Conservation (phyloP, 2,329 filamentous ascomycete species). For the Diaporthe ampelina region DNA sequence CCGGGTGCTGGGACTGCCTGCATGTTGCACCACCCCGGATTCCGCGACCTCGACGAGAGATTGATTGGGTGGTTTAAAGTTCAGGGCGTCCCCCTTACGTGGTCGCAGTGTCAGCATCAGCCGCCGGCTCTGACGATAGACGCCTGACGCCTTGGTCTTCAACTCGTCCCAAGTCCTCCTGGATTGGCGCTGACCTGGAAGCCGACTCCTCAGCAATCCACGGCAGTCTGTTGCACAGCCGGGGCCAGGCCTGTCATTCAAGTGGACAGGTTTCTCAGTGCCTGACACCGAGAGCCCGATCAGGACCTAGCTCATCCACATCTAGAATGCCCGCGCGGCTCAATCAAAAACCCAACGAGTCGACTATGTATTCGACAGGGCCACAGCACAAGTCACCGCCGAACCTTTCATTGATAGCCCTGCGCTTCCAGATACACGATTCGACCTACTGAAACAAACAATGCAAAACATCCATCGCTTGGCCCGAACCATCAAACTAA, state of each 20-base stretch:
- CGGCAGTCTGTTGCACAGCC: slow-evolving; percentile 5
- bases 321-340: slow-evolving; percentile 8
- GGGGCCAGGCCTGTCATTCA: neutral
- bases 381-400: neutral
- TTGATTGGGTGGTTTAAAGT: slow-evolving; percentile 1
- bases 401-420: slow-evolving; percentile 4
- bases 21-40: neutral
- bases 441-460: slow-evolving; percentile 6
- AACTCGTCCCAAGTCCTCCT: neutral
- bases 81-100: slow-evolving; percentile 1
- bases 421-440: slow-evolving; percentile 12
- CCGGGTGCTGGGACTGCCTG: neutral
- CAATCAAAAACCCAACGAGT: neutral
- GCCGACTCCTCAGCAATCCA: neutral
- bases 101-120: slow-evolving; percentile 4
- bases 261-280: neutral
- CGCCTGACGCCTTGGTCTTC: neutral
- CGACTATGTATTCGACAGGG: neutral
- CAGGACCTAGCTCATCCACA: neutral
- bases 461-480: slow-evolving; percentile 8
- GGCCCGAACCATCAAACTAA: slow-evolving; percentile 16
- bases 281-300: neutral
- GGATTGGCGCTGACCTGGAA: neutral
- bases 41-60: neutral
- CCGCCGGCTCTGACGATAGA: neutral